A percentile compares a stretch with the other conserved stretches of the same genome.
Evolutionary conservation across 352 stramenopile genomes (phyloP).

Genomic region (Thraustochytrium striatum): DNA sequence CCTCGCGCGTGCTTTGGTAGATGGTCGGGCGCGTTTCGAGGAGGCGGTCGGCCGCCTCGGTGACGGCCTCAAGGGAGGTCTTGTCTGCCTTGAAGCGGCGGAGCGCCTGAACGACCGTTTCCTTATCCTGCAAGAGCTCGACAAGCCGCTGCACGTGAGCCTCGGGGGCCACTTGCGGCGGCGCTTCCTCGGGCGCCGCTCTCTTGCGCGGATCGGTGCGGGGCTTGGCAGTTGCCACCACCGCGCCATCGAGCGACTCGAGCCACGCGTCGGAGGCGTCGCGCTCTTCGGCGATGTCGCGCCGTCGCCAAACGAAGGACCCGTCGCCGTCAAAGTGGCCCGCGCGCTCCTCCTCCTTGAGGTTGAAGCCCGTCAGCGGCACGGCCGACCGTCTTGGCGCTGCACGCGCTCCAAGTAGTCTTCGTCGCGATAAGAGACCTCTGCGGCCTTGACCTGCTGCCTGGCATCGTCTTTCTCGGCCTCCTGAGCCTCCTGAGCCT

Average conservation of each 20-base stretch:
- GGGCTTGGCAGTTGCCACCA: not conserved
- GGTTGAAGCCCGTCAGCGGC: slow-evolving; percentile 13
- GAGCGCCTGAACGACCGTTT: slow-evolving; percentile 2
- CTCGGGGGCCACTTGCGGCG: not conserved
- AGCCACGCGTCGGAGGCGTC: not conserved
- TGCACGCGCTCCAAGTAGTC: too few relatives aligned
- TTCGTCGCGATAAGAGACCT: too few relatives aligned
- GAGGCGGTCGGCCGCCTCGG: not conserved
- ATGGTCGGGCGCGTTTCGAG: not conserved
- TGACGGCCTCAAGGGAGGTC: not conserved
- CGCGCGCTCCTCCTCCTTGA: not conserved
- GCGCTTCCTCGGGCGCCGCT: not conserved
- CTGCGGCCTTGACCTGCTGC: too few relatives aligned
- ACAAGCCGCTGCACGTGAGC: slow-evolving; percentile 14
- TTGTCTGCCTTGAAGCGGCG: slow-evolving; percentile 5
- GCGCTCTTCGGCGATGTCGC: not conserved
- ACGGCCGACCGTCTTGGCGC: slow-evolving; percentile 18
- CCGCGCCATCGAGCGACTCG: not conserved
- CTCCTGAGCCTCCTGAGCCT: too few relatives aligned
- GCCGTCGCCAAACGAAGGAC: not conserved
- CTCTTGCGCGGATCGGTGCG: not conserved
- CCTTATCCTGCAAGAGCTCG: not conserved
- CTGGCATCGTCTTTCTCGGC: too few relatives aligned
- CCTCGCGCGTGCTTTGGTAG: not conserved
- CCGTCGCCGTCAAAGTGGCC: slow-evolving; percentile 7